These are phyloP conservation scores for Kluyveromyces wickerhamii DNA, from an alignment of 805 yeast species.

Conservation along the genomic window DNA sequence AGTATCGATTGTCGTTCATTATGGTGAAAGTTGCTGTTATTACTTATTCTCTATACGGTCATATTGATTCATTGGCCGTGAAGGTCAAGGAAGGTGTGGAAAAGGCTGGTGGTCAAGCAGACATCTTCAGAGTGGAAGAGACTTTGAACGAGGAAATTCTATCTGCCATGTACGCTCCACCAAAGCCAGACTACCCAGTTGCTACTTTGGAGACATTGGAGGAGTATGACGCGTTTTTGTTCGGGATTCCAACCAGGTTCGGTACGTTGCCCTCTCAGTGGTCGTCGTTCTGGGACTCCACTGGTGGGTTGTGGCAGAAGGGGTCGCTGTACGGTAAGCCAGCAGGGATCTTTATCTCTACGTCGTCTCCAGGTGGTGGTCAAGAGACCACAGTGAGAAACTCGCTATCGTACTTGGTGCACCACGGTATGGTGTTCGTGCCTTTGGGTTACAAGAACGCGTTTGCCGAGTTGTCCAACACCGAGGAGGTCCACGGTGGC, in stretches of 20 bases:
- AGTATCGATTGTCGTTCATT: not conserved
- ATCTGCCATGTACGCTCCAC: slow-evolving; percentile 52
- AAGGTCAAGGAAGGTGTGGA: slow-evolving; percentile 60
- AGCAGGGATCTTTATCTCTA: slow-evolving; percentile 63
- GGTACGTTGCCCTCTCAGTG: slow-evolving; percentile 74
- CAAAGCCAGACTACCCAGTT: slow-evolving; percentile 49
- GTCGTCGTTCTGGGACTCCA: slow-evolving; percentile 65
- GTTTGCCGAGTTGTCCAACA: slow-evolving; percentile 46
- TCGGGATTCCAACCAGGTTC: slow-evolving; percentile 76
- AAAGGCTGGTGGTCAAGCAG: slow-evolving; percentile 61
- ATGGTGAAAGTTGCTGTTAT: slow-evolving; percentile 41
- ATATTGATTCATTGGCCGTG: slow-evolving; percentile 60
- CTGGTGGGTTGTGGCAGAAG: slow-evolving; percentile 68
- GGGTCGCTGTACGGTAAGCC: slow-evolving; percentile 67
- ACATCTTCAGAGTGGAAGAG: slow-evolving; percentile 68
- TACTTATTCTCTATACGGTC: slow-evolving; percentile 73
- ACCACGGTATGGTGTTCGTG: slow-evolving; percentile 70
- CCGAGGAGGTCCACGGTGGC: slow-evolving; percentile 70
- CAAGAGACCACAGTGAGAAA: slow-evolving; percentile 63
- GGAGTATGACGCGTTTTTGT: slow-evolving; percentile 63
- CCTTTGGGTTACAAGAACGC: slow-evolving; percentile 66
- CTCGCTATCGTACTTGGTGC: slow-evolving; percentile 51
- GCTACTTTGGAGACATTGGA: slow-evolving; percentile 49
- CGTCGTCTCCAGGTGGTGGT: slow-evolving; percentile 73
- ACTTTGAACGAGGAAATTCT: slow-evolving; percentile 58